phyloP scores from a whole-genome alignment of 495 filamentous ascomycete genomes.

The Durotheca rogersii region DNA sequence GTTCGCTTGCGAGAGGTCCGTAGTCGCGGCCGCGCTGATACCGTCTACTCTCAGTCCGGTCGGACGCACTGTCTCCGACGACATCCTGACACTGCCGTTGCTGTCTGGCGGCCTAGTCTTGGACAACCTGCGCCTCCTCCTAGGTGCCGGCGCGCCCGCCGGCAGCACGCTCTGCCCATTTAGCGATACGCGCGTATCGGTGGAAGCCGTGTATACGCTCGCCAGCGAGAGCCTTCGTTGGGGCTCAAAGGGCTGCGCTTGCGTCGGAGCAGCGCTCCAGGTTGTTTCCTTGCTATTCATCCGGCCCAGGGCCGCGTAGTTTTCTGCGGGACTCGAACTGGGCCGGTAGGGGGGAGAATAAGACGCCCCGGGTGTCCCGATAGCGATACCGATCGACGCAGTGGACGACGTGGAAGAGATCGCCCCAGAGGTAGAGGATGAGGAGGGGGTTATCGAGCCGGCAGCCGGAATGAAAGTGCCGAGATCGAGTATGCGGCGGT shows the following conservation, averaged over 20 bases:
- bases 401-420: slow-evolving; percentile 21
- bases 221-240: background rate
- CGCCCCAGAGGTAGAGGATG: slow-evolving; percentile 3
- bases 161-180: slow-evolving; percentile 1
- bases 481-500: slow-evolving; percentile 9
- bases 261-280: background rate
- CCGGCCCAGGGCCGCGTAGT: background rate
- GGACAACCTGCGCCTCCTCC: slow-evolving; percentile 26
- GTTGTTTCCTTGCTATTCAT: background rate
- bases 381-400: slow-evolving; percentile 33
- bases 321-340: background rate
- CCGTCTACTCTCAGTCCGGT: background rate
- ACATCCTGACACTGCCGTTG: slow-evolving; percentile 3
- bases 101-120: slow-evolving; percentile 18
- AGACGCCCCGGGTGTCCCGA: slow-evolving; percentile 22
- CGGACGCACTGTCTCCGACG: slow-evolving; percentile 12
- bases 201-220: slow-evolving; percentile 2
- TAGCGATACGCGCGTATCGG: background rate
- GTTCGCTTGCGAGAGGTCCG: background rate
- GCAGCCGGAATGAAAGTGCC: slow-evolving; percentile 8
- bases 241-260: background rate
- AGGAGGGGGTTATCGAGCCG: slow-evolving; percentile 8
- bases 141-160: slow-evolving; percentile 5
- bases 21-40: background rate
- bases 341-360: slow-evolving; percentile 5